Conservation (phyloP, 2,329 filamentous ascomycete species). For the Trichophyton simii region DNA sequence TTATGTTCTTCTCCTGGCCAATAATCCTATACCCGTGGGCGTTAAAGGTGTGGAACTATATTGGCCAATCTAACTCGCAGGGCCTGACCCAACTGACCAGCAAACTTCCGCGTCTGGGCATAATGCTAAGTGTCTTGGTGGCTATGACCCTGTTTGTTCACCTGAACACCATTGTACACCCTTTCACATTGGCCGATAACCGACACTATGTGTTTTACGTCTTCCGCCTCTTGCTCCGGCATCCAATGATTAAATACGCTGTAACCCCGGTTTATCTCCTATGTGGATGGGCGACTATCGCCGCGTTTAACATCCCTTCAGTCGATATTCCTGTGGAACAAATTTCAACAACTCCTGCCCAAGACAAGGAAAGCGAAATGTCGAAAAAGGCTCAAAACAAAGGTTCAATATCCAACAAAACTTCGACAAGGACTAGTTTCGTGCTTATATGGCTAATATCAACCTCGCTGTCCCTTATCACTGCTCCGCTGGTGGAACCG, state of each 20-base stretch:
- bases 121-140: conserved; percentile 26
- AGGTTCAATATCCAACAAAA: background rate
- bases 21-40: conserved; percentile 50
- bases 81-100: conserved; percentile 6
- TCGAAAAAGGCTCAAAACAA: background rate
- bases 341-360: background rate
- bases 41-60: conserved; percentile 18
- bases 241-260: conserved; percentile 51
- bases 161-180: conserved; percentile 87
- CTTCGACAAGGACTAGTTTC: conserved; percentile 26
- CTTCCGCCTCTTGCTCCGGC: conserved; percentile 70
- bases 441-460: conserved; percentile 53
- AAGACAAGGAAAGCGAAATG: background rate
- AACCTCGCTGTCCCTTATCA: conserved; percentile 66
- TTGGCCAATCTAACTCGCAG: background rate
- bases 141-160: conserved; percentile 45
- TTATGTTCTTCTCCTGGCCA: conserved; percentile 79
- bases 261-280: conserved; percentile 59
- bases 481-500: conserved; percentile 85
- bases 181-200: conserved; percentile 92
- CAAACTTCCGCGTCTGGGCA: conserved; percentile 28
- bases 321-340: background rate
- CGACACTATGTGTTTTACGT: conserved; percentile 95
- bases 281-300: conserved; percentile 56
- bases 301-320: conserved; percentile 39